phyloP scores from a whole-genome alignment of 2,329 filamentous ascomycete genomes.

The Dichotomopilus funicola region DNA sequence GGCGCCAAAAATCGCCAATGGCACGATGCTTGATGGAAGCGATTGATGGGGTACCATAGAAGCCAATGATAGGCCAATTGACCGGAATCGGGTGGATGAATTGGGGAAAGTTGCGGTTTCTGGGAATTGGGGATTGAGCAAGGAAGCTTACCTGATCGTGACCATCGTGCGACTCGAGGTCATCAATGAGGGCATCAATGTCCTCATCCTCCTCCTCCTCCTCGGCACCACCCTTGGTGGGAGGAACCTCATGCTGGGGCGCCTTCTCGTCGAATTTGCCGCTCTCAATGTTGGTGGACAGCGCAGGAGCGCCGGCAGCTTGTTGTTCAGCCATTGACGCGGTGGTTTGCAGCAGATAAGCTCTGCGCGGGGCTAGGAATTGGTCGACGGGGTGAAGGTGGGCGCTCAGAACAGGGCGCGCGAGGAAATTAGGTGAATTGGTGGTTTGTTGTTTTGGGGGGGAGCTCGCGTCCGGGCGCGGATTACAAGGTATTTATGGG shows the following conservation, averaged over 20 bases:
- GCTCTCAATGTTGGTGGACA: slow-evolving; percentile 59
- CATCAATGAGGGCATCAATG: slow-evolving; percentile 80
- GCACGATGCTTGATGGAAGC: not conserved
- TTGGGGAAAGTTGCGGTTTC: not conserved
- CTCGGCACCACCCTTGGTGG: slow-evolving; percentile 40
- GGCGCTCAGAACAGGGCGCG: slow-evolving; percentile 13
- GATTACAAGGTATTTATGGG: slow-evolving; percentile 1
- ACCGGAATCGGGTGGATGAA: not conserved
- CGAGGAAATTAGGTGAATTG: slow-evolving; percentile 8
- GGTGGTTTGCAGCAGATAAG: slow-evolving; percentile 23
- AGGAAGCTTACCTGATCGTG: slow-evolving; percentile 41
- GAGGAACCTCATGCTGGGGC: slow-evolving; percentile 21
- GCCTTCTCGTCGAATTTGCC: slow-evolving; percentile 60
- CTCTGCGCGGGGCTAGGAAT: slow-evolving; percentile 23
- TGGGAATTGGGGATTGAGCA: not conserved
- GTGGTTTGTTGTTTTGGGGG: slow-evolving; percentile 14
- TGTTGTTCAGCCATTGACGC: slow-evolving; percentile 48
- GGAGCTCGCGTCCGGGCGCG: slow-evolving; percentile 7
- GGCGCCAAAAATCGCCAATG: not conserved
- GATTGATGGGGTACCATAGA: not conserved
- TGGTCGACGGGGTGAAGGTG: slow-evolving; percentile 3
- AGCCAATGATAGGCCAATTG: not conserved
- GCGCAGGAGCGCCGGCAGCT: slow-evolving; percentile 38
- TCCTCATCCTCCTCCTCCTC: slow-evolving; percentile 75
- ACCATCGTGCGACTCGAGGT: slow-evolving; percentile 76